phyloP scores from a whole-genome alignment of 768 basidiomycete species.

The Pleurotus pulmonarius region DNA sequence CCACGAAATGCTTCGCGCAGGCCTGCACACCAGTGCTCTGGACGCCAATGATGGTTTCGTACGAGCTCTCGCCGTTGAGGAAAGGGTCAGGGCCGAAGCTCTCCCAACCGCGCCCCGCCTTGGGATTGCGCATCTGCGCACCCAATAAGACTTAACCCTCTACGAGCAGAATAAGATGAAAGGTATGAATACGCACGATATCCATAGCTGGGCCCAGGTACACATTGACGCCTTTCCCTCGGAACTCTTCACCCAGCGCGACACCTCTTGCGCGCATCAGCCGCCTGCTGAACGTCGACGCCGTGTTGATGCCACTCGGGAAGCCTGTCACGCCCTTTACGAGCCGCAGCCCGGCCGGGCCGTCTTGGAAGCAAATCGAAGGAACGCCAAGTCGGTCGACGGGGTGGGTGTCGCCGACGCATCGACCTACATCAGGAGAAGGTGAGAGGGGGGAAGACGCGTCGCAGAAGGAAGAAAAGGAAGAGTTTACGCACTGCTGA shows the following conservation, averaged over 20 bases:
- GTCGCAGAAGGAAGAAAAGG: not conserved
- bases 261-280: slow-evolving; percentile 60
- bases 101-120: slow-evolving; percentile 48
- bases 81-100: slow-evolving; percentile 51
- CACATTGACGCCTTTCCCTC: slow-evolving; percentile 60
- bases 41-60: slow-evolving; percentile 45
- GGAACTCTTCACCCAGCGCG: slow-evolving; percentile 64
- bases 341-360: slow-evolving; percentile 42
- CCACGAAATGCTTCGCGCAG: slow-evolving; percentile 15
- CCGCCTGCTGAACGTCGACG: slow-evolving; percentile 49
- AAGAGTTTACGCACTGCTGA: slow-evolving; percentile 27
- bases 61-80: slow-evolving; percentile 50
- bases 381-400: slow-evolving; percentile 38
- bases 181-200: slow-evolving; percentile 19
- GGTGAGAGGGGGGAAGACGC: not conserved
- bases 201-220: slow-evolving; percentile 53
- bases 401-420: slow-evolving; percentile 41
- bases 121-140: slow-evolving; percentile 43
- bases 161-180: not conserved
- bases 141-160: not conserved
- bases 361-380: slow-evolving; percentile 45
- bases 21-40: slow-evolving; percentile 50
- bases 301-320: slow-evolving; percentile 56
- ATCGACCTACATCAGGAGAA: slow-evolving; percentile 29
- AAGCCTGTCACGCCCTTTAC: slow-evolving; percentile 43